These are phyloP conservation scores for Sarcodon aspratus DNA, from an alignment of 768 basidiomycete genomes.

Conservation along the genomic window DNA sequence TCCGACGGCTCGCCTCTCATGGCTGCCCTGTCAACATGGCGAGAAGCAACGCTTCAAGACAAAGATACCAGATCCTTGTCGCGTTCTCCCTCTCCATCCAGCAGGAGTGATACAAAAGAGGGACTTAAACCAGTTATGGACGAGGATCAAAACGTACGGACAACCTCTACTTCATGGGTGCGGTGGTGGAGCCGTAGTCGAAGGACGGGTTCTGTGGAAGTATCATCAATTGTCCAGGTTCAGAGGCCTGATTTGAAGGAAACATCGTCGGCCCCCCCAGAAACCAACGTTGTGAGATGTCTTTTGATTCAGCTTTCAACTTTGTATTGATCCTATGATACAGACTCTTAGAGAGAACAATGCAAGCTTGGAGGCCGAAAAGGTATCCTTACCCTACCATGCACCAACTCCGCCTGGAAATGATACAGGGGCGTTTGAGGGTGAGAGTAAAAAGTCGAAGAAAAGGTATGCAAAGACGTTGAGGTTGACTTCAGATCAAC, in stretches of 20 bases:
- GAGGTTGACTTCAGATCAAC: conserved; percentile 86
- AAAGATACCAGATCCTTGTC: conserved; percentile 13
- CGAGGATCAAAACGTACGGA: conserved; percentile 6
- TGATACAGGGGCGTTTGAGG: background rate
- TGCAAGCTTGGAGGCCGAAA: background rate
- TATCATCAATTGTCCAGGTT: conserved; percentile 1
- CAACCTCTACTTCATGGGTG: conserved; percentile 63
- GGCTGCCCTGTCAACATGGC: conserved; percentile 63
- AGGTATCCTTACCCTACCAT: too few species aligned
- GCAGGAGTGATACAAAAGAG: conserved; percentile 14
- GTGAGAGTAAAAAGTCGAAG: background rate
- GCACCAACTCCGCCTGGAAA: too few species aligned
- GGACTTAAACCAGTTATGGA: background rate
- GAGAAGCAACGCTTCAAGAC: conserved; percentile 27
- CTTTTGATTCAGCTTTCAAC: too few species aligned
- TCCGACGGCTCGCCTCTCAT: conserved; percentile 66
- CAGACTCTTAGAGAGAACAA: background rate
- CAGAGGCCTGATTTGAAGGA: conserved; percentile 9
- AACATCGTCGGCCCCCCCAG: conserved; percentile 8
- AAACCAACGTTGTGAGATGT: background rate
- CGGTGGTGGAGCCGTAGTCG: conserved; percentile 72
- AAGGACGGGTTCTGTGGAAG: conserved; percentile 1
- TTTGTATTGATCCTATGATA: background rate
- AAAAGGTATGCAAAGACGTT: conserved; percentile 86
- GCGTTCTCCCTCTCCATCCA: conserved; percentile 24